Evolutionary conservation across 2,329 filamentous ascomycete species (phyloP).

Genomic region (Aspergillus aculeatinus): DNA sequence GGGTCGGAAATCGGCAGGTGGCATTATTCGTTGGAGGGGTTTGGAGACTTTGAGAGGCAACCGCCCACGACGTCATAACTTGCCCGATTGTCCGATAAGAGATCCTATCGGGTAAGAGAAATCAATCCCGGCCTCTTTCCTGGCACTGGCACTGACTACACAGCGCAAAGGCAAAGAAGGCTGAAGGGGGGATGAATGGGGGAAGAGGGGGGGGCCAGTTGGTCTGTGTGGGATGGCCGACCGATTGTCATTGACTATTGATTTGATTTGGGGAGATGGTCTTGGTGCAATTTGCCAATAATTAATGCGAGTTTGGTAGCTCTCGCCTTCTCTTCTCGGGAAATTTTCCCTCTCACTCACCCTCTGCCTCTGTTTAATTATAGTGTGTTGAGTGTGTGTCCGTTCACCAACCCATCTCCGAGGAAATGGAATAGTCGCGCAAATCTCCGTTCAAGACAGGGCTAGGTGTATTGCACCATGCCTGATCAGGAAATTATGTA

Average conservation of each 20-base stretch:
- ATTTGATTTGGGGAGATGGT: neutral
- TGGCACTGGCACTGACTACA: neutral
- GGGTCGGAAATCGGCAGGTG: neutral
- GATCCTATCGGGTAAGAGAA: neutral
- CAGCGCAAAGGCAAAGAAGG: neutral
- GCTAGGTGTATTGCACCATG: neutral
- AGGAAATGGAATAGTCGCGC: neutral
- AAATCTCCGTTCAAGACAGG: neutral
- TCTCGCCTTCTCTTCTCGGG: neutral
- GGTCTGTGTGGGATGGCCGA: neutral
- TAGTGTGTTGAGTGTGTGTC: neutral
- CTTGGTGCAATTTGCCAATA: slow-evolving; percentile 9
- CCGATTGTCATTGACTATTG: slow-evolving; percentile 5
- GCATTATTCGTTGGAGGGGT: neutral
- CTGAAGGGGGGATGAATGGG: neutral
- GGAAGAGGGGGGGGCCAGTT: neutral
- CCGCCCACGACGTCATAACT: neutral
- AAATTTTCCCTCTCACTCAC: neutral
- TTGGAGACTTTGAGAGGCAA: neutral
- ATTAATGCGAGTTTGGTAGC: slow-evolving; percentile 7
- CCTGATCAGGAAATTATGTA: neutral
- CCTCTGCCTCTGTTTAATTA: neutral
- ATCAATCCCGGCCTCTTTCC: neutral
- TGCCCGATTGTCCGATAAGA: neutral
- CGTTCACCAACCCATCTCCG: neutral